Evolutionary conservation across 2,329 filamentous ascomycete species (phyloP).

Genomic region (Calonectria hongkongensis): DNA sequence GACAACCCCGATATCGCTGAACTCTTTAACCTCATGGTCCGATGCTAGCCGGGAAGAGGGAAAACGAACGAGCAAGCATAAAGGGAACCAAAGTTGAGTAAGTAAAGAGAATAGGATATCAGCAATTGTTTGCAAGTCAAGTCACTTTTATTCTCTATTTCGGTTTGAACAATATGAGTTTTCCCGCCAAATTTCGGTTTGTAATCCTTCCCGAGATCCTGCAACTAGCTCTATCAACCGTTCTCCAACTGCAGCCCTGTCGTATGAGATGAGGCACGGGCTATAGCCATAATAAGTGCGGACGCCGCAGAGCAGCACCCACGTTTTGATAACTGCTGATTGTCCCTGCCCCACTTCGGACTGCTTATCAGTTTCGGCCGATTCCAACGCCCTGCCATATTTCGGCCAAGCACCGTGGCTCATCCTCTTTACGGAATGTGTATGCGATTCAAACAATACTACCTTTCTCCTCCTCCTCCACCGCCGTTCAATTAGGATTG

Average conservation of each 20-base stretch:
- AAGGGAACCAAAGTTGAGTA: not conserved
- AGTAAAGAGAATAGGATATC: no score
- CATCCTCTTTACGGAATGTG: conserved; percentile 8
- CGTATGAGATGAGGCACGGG: not conserved
- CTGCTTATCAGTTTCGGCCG: conserved; percentile 2
- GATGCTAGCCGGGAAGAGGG: not conserved
- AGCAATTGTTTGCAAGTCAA: not conserved
- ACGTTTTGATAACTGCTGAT: not conserved
- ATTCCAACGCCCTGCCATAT: not conserved
- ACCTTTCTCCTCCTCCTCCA: not conserved
- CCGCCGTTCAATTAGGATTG: not conserved
- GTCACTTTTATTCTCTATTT: no score
- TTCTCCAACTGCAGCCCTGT: not conserved
- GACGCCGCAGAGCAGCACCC: not conserved
- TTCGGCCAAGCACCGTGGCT: conserved; percentile 5
- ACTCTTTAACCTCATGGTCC: not conserved
- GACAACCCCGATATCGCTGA: not conserved
- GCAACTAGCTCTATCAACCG: not conserved
- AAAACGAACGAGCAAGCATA: not conserved
- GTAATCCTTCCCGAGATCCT: not conserved
- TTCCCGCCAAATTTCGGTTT: not conserved
- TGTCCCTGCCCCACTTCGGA: not conserved
- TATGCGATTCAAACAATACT: not conserved
- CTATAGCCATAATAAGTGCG: not conserved
- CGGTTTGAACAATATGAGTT: not conserved